phyloP scores from a whole-genome alignment of 1,284 basidiomycete species.

The Naganishia albida region DNA sequence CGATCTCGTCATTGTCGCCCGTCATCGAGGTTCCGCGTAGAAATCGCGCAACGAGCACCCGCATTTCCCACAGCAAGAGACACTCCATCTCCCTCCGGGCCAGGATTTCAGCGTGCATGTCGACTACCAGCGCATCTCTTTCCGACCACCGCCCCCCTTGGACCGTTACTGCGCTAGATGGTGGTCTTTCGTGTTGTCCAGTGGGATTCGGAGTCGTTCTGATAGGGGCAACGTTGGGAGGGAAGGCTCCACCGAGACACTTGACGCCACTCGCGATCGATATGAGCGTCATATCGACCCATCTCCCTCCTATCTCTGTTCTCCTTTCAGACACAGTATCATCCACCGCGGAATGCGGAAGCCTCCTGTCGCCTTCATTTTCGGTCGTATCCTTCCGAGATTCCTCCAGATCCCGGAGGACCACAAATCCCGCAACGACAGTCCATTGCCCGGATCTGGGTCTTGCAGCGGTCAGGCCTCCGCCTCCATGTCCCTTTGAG shows the following conservation, averaged over 20 bases:
- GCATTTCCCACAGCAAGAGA: conserved; percentile 24
- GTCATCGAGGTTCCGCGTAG: not conserved
- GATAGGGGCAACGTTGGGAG: not conserved
- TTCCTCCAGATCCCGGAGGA: not conserved
- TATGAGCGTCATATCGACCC: conserved; percentile 8
- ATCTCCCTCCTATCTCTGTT: conserved; percentile 13
- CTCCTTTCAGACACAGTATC: no score
- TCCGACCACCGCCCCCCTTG: not conserved
- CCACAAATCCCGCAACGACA: conserved; percentile 26
- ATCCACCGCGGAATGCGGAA: no score
- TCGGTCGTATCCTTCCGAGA: not conserved
- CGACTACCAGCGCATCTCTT: conserved; percentile 25
- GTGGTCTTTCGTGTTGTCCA: not conserved
- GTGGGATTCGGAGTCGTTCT: not conserved
- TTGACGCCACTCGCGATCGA: conserved; percentile 32
- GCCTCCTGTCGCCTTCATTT: not conserved
- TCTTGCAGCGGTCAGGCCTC: conserved; percentile 21
- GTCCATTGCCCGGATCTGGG: conserved; percentile 29
- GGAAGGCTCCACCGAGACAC: conserved; percentile 11
- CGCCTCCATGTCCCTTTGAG: conserved; percentile 5
- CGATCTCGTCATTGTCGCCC: not conserved
- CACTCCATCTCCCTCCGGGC: conserved; percentile 32
- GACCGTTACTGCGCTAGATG: not conserved
- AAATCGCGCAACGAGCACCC: conserved; percentile 1
- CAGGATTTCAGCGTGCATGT: conserved; percentile 34